Evolutionary conservation across 1,284 basidiomycete genomes (phyloP), one percentile per base, ranked within the genome.

Genomic region (Trichosporon sp.): DNA sequence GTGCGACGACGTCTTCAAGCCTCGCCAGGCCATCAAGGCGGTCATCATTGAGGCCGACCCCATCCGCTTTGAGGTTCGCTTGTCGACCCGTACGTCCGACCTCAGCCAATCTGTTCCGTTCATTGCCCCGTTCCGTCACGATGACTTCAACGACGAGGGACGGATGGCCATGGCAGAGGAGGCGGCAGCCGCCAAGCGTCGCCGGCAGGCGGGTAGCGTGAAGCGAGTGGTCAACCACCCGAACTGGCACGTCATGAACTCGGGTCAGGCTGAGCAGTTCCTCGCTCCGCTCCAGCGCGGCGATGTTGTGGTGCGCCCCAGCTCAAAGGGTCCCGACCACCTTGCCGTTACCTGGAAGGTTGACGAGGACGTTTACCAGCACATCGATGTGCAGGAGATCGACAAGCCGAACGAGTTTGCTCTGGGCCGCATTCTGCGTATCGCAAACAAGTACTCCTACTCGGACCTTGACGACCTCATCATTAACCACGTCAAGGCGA

Each of bases 271-370:
- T 1, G 96, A 99, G 83, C 87, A 89, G 66, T 93, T 91, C 81
- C 86, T 99, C 66, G 92, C 94, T 68, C 91, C 90, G 73, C 91
- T 94, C 82, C 93, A 95, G 76, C 89, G 93, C 32, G 97, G 95
- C 13, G 95, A 98, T 80, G 94, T 95, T 62, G 92, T 99, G 35
- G 93, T 99, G 74, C 87, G 97, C 60, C 97, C 97, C 0, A 97
- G 94, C 34, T 98, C 95, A 2, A 95, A 96, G 82, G 96, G 96
- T 6, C 85, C 87, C 47, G 89, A 98, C 78, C 97, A 99, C 83
- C 86, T 99, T 42, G 97, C 97, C 38, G 92, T 99, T 13, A 99
- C 97, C 0, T 99, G 97, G 97, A 99, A 99, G 84, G 95, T 99
- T 11, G 96, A 97, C 75, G 92, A 98, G 70, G 92, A 91, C 72